A percentile compares a stretch with the other conserved stretches of the same genome.
Evolutionary conservation across 257 asterid species (phyloP).

Genomic region (Fraxinus americana): DNA sequence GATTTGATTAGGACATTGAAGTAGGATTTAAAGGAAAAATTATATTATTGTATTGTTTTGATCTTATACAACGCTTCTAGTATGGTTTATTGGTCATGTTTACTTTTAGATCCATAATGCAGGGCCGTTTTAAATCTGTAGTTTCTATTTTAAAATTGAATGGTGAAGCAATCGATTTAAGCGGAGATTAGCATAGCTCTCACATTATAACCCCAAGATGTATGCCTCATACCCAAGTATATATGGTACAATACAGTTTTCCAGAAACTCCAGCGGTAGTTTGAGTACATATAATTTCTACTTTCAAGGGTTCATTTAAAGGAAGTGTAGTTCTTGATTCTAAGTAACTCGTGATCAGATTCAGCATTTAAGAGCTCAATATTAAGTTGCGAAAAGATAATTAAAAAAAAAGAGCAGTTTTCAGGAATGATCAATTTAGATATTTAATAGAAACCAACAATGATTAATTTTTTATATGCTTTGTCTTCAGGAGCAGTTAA

Average conservation of each 20-base stretch:
- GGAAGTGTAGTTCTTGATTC: neutral
- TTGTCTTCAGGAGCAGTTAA: constrained; percentile 56
- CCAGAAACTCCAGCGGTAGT: neutral
- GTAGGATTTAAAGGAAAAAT: neutral
- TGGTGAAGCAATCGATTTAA: neutral
- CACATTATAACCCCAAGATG: neutral
- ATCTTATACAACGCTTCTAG: neutral
- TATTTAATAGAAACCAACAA: neutral
- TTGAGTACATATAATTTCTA: neutral
- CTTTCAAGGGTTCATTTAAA: neutral
- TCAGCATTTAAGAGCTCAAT: neutral
- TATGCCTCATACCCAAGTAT: neutral
- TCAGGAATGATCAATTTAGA: neutral
- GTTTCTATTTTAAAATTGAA: neutral
- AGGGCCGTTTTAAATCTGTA: neutral
- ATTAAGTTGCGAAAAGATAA: neutral
- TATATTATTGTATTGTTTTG: constrained; percentile 22
- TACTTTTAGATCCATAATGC: neutral
- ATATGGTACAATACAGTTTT: neutral
- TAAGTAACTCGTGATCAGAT: neutral
- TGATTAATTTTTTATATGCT: neutral
- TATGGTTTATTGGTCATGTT: neutral
- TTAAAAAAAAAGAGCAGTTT: neutral
- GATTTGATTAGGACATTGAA: neutral
- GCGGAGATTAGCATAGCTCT: neutral